These are phyloP conservation scores for Ligustrum vulgare DNA, from an alignment of 257 asterid species.

Conservation along the genomic window DNA sequence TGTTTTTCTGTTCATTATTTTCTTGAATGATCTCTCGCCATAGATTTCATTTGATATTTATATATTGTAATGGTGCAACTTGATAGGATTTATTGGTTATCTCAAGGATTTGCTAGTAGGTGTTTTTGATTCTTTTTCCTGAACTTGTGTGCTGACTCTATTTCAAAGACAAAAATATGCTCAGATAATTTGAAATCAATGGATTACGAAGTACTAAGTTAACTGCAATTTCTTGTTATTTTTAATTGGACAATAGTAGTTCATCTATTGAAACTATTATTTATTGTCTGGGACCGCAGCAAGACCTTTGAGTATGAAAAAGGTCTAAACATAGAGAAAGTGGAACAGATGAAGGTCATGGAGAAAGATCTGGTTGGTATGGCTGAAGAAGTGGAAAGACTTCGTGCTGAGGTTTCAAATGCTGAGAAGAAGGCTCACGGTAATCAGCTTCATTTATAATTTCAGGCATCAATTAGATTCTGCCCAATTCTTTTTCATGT, in stretches of 20 bases:
- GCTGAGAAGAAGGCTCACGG: slow-evolving; percentile 64
- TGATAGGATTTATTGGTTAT: neutral
- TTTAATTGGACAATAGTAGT: neutral
- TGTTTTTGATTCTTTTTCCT: neutral
- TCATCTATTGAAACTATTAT: neutral
- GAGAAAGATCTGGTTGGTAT: slow-evolving; percentile 68
- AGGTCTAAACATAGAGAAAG: slow-evolving; percentile 60
- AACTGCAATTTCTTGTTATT: neutral
- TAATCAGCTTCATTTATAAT: slow-evolving; percentile 29
- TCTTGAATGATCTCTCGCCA: slow-evolving; percentile 13
- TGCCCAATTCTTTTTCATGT: slow-evolving; percentile 2
- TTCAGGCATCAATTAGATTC: neutral
- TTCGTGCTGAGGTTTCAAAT: slow-evolving; percentile 49
- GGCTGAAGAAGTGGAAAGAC: slow-evolving; percentile 64
- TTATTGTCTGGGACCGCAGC: slow-evolving; percentile 36
- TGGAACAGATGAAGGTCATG: slow-evolving; percentile 60
- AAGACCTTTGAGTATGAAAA: slow-evolving; percentile 75
- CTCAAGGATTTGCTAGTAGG: neutral
- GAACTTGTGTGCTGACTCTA: neutral
- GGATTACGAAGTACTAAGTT: neutral
- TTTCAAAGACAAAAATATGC: neutral
- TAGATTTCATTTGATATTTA: neutral
- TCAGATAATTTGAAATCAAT: neutral
- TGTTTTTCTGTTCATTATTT: slow-evolving; percentile 14
- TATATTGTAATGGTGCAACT: neutral